Conservation (phyloP, 2,329 filamentous ascomycete genomes). For the Geosmithia putterillii region DNA sequence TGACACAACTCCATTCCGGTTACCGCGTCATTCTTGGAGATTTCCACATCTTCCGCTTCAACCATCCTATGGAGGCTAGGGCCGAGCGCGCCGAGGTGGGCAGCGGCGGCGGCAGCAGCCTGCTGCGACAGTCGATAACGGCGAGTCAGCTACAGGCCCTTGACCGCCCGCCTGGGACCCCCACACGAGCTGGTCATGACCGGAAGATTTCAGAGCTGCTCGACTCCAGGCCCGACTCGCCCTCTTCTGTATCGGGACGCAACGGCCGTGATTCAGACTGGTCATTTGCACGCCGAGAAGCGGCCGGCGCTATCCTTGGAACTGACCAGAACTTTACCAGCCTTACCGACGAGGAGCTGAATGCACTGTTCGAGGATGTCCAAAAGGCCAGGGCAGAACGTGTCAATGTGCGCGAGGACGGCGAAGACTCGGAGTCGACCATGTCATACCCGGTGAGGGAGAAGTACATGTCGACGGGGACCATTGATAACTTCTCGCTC, state of each 20-base stretch:
- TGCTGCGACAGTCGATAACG: constrained; percentile 72
- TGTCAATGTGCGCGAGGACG: constrained; percentile 61
- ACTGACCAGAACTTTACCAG: constrained; percentile 84
- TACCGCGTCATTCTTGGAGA: constrained; percentile 93
- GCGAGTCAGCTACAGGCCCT: constrained; percentile 49
- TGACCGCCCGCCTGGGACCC: constrained; percentile 42
- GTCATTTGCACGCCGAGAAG: constrained; percentile 86
- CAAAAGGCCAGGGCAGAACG: constrained; percentile 72
- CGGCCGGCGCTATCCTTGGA: constrained; percentile 81
- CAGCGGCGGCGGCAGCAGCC: constrained; percentile 61
- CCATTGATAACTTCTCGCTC: constrained; percentile 88
- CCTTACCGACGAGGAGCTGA: constrained; percentile 86
- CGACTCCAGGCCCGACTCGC: constrained; percentile 69
- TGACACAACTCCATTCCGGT: constrained; percentile 77
- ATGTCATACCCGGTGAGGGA: constrained; percentile 81
- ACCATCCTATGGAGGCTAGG: constrained; percentile 89
- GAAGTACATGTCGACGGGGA: constrained; percentile 91
- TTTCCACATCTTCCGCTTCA: constrained; percentile 98
- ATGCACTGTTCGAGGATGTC: constrained; percentile 86
- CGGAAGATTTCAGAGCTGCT: constrained; percentile 71
- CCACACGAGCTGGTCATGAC: constrained; percentile 59
- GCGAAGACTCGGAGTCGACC: constrained; percentile 82
- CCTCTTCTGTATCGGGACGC: constrained; percentile 49
- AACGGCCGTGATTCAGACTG: constrained; percentile 79
- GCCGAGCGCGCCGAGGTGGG: constrained; percentile 77